Evolutionary conservation across 139 green algal genomes (phyloP).

Genomic region (Chlamydomonas incerta): DNA sequence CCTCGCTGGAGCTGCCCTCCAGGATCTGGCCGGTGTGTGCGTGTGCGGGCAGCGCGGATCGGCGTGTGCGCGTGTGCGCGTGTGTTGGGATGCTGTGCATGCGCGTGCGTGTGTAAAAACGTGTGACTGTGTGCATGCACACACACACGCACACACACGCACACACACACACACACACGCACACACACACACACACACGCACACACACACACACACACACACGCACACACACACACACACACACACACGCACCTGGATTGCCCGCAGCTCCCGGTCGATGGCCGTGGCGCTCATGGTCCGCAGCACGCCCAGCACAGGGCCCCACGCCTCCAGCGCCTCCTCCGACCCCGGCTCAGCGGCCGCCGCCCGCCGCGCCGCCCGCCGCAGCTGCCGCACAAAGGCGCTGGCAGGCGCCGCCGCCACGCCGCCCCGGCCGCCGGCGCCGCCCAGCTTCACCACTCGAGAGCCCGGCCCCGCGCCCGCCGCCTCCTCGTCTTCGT

Average conservation of each 20-base stretch:
- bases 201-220: not conserved
- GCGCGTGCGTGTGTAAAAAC: no score
- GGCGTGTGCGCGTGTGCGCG: not conserved
- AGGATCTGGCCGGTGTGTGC: constrained; percentile 23
- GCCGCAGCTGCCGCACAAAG: constrained; percentile 63
- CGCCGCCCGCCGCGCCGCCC: constrained; percentile 10
- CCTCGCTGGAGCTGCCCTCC: constrained; percentile 6
- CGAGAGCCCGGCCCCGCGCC: not conserved
- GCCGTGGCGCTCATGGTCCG: constrained; percentile 60
- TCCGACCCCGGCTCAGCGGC: not conserved
- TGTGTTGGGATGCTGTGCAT: no score
- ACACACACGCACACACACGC: not conserved
- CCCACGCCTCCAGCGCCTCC: constrained; percentile 52
- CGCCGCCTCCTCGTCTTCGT: not conserved
- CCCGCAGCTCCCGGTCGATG: constrained; percentile 81
- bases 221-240: constrained; percentile 19
- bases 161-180: constrained; percentile 17
- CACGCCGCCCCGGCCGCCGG: not conserved
- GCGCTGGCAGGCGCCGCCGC: not conserved
- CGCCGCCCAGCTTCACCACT: not conserved
- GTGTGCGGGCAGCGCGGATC: not conserved
- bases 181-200: constrained; percentile 21
- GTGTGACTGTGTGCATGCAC: no score
- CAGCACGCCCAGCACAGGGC: constrained; percentile 62
- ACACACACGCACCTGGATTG: constrained; percentile 65